A percentile compares a stretch with the other conserved stretches of the same genome.
Conservation (phyloP, 306 rosid genomes). For the Castanopsis chinensis region DNA sequence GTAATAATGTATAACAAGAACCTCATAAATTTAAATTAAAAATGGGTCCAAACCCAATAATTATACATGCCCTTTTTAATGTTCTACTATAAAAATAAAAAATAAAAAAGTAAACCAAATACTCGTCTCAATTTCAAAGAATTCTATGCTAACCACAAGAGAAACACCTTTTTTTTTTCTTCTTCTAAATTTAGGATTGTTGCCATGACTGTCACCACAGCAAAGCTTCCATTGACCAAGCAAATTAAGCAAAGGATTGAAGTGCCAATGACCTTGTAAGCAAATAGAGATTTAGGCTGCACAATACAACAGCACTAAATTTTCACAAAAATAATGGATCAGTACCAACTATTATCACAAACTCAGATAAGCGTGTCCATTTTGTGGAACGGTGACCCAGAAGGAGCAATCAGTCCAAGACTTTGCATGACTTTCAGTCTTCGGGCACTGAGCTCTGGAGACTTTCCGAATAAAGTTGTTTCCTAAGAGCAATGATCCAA, state of each 20-base stretch:
- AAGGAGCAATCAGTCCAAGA: slow-evolving; percentile 68
- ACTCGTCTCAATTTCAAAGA: not conserved
- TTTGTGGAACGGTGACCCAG: slow-evolving; percentile 52
- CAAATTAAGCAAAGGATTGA: not conserved
- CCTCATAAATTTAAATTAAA: not conserved
- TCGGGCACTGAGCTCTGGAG: slow-evolving; percentile 51
- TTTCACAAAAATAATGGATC: not conserved
- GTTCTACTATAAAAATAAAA: not conserved
- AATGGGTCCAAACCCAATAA: not conserved
- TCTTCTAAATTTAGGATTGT: not conserved
- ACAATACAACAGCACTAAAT: not conserved
- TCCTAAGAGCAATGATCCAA: slow-evolving; percentile 29
- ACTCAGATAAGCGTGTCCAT: slow-evolving; percentile 1
- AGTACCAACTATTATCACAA: slow-evolving; percentile 9
- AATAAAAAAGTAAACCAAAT: not conserved
- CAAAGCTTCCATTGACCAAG: not conserved
- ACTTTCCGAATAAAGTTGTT: slow-evolving; percentile 22
- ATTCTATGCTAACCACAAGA: not conserved
- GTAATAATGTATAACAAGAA: not conserved
- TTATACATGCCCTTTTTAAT: not conserved
- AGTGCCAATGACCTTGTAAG: not conserved
- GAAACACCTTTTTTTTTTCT: too few relatives aligned
- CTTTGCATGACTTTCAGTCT: slow-evolving; percentile 60
- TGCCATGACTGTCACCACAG: not conserved
- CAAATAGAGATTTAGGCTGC: not conserved